phyloP scores from a whole-genome alignment of 2,329 filamentous ascomycete genomes.

The Whalleya microplaca region DNA sequence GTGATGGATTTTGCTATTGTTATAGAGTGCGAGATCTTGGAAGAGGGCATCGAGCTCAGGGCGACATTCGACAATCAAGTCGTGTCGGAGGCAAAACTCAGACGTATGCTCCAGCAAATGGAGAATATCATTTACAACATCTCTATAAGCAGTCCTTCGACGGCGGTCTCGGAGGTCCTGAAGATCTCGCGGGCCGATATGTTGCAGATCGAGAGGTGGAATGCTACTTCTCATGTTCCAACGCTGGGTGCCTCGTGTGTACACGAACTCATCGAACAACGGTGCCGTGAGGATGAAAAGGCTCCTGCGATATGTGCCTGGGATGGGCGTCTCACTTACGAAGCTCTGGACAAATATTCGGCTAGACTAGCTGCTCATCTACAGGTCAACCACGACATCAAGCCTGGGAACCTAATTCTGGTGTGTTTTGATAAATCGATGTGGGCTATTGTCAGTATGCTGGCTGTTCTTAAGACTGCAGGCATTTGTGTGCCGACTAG shows the following conservation, averaged over 20 bases:
- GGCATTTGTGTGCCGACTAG: slow-evolving; percentile 35
- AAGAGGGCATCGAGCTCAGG: slow-evolving; percentile 1
- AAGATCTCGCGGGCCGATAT: neutral
- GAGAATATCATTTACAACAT: slow-evolving; percentile 3
- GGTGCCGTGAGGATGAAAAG: neutral
- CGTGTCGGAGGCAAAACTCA: neutral
- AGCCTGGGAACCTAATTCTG: slow-evolving; percentile 19
- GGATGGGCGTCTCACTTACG: neutral
- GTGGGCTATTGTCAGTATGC: slow-evolving; percentile 30
- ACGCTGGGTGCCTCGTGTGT: neutral
- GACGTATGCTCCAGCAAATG: slow-evolving; percentile 1
- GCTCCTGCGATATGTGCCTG: neutral
- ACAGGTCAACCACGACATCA: neutral
- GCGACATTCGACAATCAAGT: slow-evolving; percentile 7
- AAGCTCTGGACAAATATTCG: neutral
- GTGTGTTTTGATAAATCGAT: slow-evolving; percentile 33
- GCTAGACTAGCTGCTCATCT: neutral
- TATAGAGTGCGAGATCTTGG: slow-evolving; percentile 4
- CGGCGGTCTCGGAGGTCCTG: neutral
- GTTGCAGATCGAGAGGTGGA: slow-evolving; percentile 1
- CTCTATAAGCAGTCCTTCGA: neutral
- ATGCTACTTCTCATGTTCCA: neutral
- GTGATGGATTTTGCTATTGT: slow-evolving; percentile 6
- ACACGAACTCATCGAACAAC: neutral
- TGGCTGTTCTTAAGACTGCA: slow-evolving; percentile 33